phyloP scores from a whole-genome alignment of 2,329 filamentous ascomycete genomes.

The Colletotrichum incanum region DNA sequence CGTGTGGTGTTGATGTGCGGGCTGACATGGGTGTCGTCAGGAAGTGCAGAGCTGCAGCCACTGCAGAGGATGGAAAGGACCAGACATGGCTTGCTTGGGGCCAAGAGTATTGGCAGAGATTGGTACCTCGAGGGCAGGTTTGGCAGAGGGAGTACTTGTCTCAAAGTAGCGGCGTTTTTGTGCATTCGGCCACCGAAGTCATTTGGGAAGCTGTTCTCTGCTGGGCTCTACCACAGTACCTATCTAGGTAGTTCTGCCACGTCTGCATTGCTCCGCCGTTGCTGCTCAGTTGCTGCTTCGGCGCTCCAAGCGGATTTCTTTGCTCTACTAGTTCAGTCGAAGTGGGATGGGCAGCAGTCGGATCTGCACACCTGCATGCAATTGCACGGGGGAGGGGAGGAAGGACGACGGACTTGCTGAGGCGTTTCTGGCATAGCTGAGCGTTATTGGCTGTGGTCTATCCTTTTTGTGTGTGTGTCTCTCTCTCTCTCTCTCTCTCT shows the following conservation, averaged over 20 bases:
- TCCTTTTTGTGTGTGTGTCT: no score
- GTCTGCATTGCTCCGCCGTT: slow-evolving; percentile 2
- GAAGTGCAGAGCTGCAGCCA: background rate
- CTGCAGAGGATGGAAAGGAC: background rate
- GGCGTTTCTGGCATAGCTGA: background rate
- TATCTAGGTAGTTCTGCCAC: background rate
- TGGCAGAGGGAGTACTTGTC: background rate
- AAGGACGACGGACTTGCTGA: background rate
- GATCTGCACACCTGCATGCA: slow-evolving; percentile 40
- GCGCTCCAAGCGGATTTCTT: background rate
- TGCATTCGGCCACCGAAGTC: background rate
- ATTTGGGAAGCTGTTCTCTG: background rate
- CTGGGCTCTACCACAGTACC: no score
- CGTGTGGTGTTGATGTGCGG: slow-evolving; percentile 8
- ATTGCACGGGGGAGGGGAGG: slow-evolving; percentile 8
- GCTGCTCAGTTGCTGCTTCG: slow-evolving; percentile 2
- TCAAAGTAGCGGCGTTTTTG: background rate
- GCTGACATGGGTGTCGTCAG: slow-evolving; percentile 8
- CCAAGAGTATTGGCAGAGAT: background rate
- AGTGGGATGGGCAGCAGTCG: slow-evolving; percentile 15
- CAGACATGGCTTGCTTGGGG: slow-evolving; percentile 8
- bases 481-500: background rate
- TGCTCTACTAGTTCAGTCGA: slow-evolving; percentile 3
- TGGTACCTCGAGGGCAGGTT: background rate
- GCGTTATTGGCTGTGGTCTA: background rate